Conservation (phyloP, 306 rosid genomes). For the Pyrus bretschneideri region DNA sequence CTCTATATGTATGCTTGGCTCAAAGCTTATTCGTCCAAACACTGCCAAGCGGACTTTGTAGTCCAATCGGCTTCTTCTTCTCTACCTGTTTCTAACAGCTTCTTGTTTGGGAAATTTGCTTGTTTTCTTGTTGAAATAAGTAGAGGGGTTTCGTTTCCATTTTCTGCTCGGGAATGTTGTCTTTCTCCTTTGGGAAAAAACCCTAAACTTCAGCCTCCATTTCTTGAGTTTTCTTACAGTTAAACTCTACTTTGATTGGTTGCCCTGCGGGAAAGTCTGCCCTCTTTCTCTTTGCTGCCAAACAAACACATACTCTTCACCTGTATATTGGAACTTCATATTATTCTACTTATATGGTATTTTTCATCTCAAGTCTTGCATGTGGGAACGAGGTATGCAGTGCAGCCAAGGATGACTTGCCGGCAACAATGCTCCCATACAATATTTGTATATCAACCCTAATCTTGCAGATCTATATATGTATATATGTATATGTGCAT, state of each 20-base stretch:
- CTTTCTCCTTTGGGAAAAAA: conserved; percentile 41
- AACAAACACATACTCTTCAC: not conserved
- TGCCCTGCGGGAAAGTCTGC: conserved; percentile 11
- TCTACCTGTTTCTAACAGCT: conserved; percentile 18
- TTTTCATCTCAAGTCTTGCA: conserved; percentile 68
- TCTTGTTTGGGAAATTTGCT: conserved; percentile 18
- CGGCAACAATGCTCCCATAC: conserved; percentile 24
- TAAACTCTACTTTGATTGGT: conserved; percentile 35
- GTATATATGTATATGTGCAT: too few species aligned
- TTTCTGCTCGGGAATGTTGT: conserved; percentile 28
- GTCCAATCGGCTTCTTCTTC: conserved; percentile 55
- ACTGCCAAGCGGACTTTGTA: conserved; percentile 34
- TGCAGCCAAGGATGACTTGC: conserved; percentile 99
- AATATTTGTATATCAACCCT: too few species aligned
- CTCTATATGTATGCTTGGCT: conserved; percentile 12
- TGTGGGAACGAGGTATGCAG: conserved; percentile 73
- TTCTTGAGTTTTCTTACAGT: conserved; percentile 5
- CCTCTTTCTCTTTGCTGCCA: conserved; percentile 1
- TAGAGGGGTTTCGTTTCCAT: conserved; percentile 17
- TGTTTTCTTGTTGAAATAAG: conserved; percentile 10
- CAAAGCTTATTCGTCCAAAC: conserved; percentile 36
- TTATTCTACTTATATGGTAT: not conserved
- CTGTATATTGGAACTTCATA: not conserved
- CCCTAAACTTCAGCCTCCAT: not conserved
- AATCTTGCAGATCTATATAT: too few species aligned